Conservation (phyloP, 2,329 filamentous ascomycete genomes). For the Penicillium brevicompactum region DNA sequence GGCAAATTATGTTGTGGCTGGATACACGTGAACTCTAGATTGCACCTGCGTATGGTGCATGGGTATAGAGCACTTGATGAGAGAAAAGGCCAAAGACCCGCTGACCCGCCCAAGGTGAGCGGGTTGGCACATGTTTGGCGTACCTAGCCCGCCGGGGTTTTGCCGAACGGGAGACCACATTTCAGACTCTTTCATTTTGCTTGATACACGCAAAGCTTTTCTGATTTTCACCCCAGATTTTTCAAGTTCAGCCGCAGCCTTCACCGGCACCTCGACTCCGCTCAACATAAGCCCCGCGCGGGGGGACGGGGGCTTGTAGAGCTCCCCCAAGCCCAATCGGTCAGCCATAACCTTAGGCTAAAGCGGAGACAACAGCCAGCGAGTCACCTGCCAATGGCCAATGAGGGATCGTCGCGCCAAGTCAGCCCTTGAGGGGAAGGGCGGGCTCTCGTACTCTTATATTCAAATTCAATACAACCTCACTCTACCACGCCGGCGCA, state of each 20-base stretch:
- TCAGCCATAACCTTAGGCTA: neutral
- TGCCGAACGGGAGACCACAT: neutral
- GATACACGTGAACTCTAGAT: neutral
- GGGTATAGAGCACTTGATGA: no score
- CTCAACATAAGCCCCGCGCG: neutral
- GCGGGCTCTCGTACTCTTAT: constrained; percentile 14
- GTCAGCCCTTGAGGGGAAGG: constrained; percentile 8
- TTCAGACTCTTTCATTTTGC: neutral
- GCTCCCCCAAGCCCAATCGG: neutral
- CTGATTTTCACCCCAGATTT: neutral
- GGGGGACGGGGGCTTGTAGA: neutral
- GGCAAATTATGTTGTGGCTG: neutral
- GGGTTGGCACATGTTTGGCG: neutral
- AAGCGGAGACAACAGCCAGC: neutral
- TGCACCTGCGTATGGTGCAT: neutral
- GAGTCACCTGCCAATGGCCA: constrained; percentile 11
- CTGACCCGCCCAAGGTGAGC: neutral
- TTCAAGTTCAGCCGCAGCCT: neutral
- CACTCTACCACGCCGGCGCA: constrained; percentile 12
- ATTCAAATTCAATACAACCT: constrained; percentile 15
- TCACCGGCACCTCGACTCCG: neutral
- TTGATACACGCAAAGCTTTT: neutral
- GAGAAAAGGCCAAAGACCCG: neutral
- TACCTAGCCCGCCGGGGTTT: neutral
- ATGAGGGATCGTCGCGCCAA: constrained; percentile 23